Base-by-base conservation (phyloP, 2,329 filamentous ascomycete genomes). In the Cladorrhinum sp. region DNA sequence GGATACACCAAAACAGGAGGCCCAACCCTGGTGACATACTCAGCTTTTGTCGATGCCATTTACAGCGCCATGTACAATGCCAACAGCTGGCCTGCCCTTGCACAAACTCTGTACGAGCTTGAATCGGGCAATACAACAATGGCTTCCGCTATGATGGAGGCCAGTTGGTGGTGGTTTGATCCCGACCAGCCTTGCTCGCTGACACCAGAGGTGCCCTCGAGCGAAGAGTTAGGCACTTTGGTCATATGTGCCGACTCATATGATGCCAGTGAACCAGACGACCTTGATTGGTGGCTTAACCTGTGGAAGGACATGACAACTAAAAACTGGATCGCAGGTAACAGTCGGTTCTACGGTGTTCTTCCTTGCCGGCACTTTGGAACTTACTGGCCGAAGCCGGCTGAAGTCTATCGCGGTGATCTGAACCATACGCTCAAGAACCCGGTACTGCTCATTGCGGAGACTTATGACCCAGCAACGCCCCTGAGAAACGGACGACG, bases 381-480 rank as follows among this genome's bases (percentile, higher is more conserved):
- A 8, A 69, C 70, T 1, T 78, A 78, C 64, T 81, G 79, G 79
- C 76, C 78, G 1, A 41, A 73, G 16, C 75, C 64, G 20, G 78
- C 77, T 0, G 79, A 79, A 58, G 77, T 79, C 4, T 82, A 76
- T 63, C 76, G 79, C 2, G 79, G 79, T 12, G 73, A 76, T 51
- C 67, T 82, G 25, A 77, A 79, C 66, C 65, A 74, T 52, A 76
- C 76, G 0, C 73, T 82, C 8, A 74, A 71, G 23, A 64, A 78
- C 58, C 78, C 80, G 0, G 68, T 82, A 2, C 66, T 82, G 41
- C 71, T 82, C 41, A 76, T 82, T 41, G 78, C 79, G 0, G 78
- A 79, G 70, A 77, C 77, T 4, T 78, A 82, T 59, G 80, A 82
- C 59, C 79, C 79, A 0, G 79, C 79, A 1, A 82, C 80, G 6